A percentile compares a stretch with the other conserved stretches of the same genome.
Evolutionary conservation across 2,329 filamentous ascomycete species (phyloP).

Genomic region (Lecanosticta acicola): DNA sequence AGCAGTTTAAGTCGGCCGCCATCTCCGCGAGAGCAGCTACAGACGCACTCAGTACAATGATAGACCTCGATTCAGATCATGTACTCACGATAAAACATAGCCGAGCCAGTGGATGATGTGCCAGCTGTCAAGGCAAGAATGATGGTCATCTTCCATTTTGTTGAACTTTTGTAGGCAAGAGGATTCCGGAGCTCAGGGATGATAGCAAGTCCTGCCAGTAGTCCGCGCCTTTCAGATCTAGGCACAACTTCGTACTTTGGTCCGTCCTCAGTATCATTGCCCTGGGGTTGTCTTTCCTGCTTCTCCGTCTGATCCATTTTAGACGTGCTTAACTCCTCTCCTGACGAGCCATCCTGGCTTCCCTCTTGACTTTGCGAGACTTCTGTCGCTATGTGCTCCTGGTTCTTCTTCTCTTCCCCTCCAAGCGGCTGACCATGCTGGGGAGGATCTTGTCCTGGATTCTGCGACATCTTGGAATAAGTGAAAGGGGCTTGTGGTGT

Average conservation of each 20-base stretch:
- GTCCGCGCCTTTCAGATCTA: constrained; percentile 55
- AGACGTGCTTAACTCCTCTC: too few relatives aligned
- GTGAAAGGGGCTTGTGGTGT: too few relatives aligned
- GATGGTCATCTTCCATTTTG: constrained; percentile 76
- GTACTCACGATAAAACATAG: constrained; percentile 2
- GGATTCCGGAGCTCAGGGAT: constrained; percentile 72
- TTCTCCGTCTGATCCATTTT: too few relatives aligned
- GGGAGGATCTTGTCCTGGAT: too few relatives aligned
- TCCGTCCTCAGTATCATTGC: too few relatives aligned
- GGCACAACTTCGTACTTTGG: constrained; percentile 35
- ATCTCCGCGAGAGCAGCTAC: constrained; percentile 55
- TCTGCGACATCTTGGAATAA: too few relatives aligned
- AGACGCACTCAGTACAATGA: background rate
- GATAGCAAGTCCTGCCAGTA: constrained; percentile 62
- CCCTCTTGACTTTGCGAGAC: too few relatives aligned
- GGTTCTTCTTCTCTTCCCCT: too few relatives aligned
- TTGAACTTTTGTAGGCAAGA: constrained; percentile 61
- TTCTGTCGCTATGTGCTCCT: too few relatives aligned
- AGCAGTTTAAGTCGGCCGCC: constrained; percentile 55
- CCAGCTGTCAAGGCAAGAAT: constrained; percentile 68
- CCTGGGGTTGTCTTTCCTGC: too few relatives aligned
- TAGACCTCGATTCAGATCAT: background rate
- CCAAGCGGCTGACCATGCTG: too few relatives aligned
- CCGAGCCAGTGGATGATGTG: background rate
- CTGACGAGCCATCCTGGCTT: too few relatives aligned